phyloP scores from a whole-genome alignment of 176 grass and related monocot species.

The Typha latifolia region DNA sequence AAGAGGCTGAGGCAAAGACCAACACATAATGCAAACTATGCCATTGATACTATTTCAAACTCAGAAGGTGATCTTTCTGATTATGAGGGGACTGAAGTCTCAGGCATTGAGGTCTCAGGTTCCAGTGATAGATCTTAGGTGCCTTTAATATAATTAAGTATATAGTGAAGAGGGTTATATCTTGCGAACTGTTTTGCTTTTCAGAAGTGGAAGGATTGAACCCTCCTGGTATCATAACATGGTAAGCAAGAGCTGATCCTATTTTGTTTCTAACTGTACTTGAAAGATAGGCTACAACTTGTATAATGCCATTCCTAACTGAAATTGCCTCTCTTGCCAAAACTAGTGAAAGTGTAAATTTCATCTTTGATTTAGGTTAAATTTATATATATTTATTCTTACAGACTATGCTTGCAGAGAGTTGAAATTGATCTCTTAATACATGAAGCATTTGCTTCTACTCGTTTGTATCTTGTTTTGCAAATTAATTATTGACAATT shows the following conservation, averaged over 20 bases:
- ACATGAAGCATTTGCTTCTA: too few relatives aligned
- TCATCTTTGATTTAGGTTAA: too few relatives aligned
- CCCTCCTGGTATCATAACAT: not conserved
- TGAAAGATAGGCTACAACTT: not conserved
- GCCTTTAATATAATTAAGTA: not conserved
- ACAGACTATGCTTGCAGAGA: too few relatives aligned
- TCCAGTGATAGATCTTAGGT: not conserved
- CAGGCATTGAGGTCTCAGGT: constrained; percentile 12
- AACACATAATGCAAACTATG: constrained; percentile 27
- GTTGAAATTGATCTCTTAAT: too few relatives aligned
- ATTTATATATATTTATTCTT: too few relatives aligned
- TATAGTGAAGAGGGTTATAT: not conserved
- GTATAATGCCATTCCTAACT: not conserved
- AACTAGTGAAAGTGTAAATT: too few relatives aligned
- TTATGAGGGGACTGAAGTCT: not conserved
- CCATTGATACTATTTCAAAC: constrained; percentile 6
- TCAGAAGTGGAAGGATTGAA: not conserved
- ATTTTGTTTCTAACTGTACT: not conserved
- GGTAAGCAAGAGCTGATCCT: not conserved
- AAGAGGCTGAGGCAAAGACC: constrained; percentile 49
- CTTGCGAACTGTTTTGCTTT: not conserved
- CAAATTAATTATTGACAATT: too few relatives aligned
- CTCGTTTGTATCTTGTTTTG: too few relatives aligned
- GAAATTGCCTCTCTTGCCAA: too few relatives aligned
- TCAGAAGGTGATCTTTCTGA: constrained; percentile 22